A percentile compares a stretch with the other conserved stretches of the same genome.
Conservation (phyloP, 2,329 filamentous ascomycete genomes). For the Hypoxylon sp. region DNA sequence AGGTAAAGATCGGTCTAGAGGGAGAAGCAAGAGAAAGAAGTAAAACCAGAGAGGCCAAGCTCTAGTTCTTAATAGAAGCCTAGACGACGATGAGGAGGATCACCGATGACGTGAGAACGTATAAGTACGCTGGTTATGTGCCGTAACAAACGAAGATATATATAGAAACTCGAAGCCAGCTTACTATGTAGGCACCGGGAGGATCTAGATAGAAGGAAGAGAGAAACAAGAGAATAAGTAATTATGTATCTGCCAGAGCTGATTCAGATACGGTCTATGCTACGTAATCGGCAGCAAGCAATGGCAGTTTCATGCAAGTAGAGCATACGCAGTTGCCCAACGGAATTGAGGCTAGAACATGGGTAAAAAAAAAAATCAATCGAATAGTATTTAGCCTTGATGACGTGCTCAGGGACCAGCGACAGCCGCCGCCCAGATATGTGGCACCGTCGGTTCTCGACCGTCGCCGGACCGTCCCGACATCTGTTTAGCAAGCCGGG, state of each 20-base stretch:
- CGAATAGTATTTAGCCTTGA: slow-evolving; percentile 51
- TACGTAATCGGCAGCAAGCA: slow-evolving; percentile 35
- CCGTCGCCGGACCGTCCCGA: slow-evolving; percentile 23
- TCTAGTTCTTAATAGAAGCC: slow-evolving; percentile 28
- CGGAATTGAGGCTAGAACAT: slow-evolving; percentile 29
- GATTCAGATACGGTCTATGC: slow-evolving; percentile 21
- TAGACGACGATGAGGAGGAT: slow-evolving; percentile 12
- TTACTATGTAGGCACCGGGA: slow-evolving; percentile 7
- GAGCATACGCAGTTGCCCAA: slow-evolving; percentile 16
- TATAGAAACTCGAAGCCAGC: slow-evolving; percentile 21
- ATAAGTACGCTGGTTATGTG: slow-evolving; percentile 21
- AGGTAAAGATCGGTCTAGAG: slow-evolving; percentile 6
- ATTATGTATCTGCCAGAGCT: slow-evolving; percentile 13
- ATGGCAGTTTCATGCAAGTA: slow-evolving; percentile 22
- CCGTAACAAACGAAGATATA: slow-evolving; percentile 28
- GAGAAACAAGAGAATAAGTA: slow-evolving; percentile 5
- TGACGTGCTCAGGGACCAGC: slow-evolving; percentile 54
- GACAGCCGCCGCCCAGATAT: slow-evolving; percentile 37
- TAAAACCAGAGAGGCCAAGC: slow-evolving; percentile 4
- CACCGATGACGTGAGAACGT: slow-evolving; percentile 17
- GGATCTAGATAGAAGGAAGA: slow-evolving; percentile 20
- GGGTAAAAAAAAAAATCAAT: slow-evolving; percentile 37
- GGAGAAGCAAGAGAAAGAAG: slow-evolving; percentile 10
- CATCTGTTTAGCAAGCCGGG: slow-evolving; percentile 15
- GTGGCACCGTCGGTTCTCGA: slow-evolving; percentile 39